Evolutionary conservation across 2,329 filamentous ascomycete genomes (phyloP).

Genomic region (Microdochium nivale): DNA sequence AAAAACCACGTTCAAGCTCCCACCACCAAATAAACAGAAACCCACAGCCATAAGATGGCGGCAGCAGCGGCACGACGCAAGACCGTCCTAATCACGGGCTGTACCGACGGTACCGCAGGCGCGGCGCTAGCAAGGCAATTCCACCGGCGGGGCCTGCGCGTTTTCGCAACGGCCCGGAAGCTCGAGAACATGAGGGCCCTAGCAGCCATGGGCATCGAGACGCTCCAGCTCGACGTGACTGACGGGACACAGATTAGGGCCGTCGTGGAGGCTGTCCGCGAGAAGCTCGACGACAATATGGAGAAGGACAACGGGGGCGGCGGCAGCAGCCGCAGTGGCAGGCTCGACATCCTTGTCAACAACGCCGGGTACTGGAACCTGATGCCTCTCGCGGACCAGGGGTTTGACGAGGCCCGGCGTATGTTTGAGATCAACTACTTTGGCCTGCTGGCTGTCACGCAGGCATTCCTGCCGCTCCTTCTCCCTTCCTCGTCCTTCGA

Average conservation of each 20-base stretch:
- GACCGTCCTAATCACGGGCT: neutral
- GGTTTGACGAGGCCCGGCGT: neutral
- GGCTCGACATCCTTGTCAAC: neutral
- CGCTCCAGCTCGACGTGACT: neutral
- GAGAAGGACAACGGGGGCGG: neutral
- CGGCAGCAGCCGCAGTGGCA: neutral
- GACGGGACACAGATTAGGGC: neutral
- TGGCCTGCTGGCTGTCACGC: neutral
- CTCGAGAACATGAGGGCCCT: neutral
- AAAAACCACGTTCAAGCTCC: neutral
- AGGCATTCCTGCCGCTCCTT: neutral
- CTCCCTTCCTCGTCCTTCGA: neutral
- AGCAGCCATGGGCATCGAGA: neutral
- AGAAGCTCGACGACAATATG: neutral
- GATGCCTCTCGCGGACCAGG: neutral
- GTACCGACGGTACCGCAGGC: neutral
- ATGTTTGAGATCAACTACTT: neutral
- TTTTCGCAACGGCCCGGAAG: neutral
- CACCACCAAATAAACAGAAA: neutral
- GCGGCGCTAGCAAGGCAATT: neutral
- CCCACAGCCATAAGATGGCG: neutral
- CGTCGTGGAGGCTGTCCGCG: neutral
- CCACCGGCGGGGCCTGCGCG: neutral
- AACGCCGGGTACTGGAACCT: neutral
- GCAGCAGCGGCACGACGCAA: neutral